A percentile compares a stretch with the other conserved stretches of the same genome.
phyloP scores from a whole-genome alignment of 73 alveolate species.

The Uronychia setigera region DNA sequence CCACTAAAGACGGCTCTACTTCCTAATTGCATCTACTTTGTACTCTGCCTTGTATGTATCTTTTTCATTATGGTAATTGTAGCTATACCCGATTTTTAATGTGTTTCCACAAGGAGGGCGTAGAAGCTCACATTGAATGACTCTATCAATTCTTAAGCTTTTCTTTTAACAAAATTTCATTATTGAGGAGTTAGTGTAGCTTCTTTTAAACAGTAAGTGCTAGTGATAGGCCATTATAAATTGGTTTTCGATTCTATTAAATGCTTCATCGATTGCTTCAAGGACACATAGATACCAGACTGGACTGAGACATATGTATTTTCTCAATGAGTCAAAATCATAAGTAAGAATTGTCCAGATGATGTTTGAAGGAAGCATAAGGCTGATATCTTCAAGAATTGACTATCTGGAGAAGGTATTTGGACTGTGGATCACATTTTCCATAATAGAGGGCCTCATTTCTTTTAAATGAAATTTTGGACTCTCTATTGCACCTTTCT shows the following conservation, averaged over 20 bases:
- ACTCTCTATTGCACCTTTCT: no score
- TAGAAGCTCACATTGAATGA: slow-evolving; percentile 41
- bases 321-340: slow-evolving; percentile 46
- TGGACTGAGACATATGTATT: slow-evolving; percentile 49
- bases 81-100: not conserved
- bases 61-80: not conserved
- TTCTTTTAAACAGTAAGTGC: slow-evolving; percentile 23
- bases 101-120: not conserved
- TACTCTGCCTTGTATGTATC: slow-evolving; percentile 6
- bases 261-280: slow-evolving; percentile 55
- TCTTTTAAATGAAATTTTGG: no score
- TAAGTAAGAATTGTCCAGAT: slow-evolving; percentile 10
- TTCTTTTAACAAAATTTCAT: slow-evolving; percentile 54
- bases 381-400: not conserved
- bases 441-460: not conserved
- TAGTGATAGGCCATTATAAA: slow-evolving; percentile 44
- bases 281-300: slow-evolving; percentile 43
- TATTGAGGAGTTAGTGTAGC: slow-evolving; percentile 48
- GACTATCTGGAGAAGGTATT: not conserved
- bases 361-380: slow-evolving; percentile 4
- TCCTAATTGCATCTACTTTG: slow-evolving; percentile 47
- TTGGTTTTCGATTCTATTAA: slow-evolving; percentile 49
- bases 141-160: slow-evolving; percentile 55
- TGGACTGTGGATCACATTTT: not conserved
- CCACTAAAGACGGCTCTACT: slow-evolving; percentile 13